Evolutionary conservation across 2,329 filamentous ascomycete genomes (phyloP).

Genomic region (Trichoderma cornu-damae): DNA sequence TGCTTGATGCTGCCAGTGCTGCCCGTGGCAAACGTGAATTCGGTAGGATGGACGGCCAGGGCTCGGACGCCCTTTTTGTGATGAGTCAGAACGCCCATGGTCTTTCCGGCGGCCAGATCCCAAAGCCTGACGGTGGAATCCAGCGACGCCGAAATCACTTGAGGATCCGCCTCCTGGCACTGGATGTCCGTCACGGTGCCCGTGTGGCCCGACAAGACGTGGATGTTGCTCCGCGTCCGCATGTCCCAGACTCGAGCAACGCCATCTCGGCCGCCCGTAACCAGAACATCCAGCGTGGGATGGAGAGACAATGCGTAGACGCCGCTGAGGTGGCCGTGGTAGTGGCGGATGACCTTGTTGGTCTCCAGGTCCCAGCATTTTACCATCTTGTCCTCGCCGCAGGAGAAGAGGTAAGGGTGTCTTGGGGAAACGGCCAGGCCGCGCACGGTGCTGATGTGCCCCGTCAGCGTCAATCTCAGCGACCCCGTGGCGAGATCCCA

Average conservation of each 20-base stretch:
- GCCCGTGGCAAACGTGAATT: slow-evolving; percentile 93
- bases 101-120: slow-evolving; percentile 94
- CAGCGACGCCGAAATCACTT: slow-evolving; percentile 88
- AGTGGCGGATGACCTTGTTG: slow-evolving; percentile 98
- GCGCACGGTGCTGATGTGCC: slow-evolving; percentile 89
- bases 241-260: slow-evolving; percentile 98
- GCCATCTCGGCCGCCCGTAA: slow-evolving; percentile 90
- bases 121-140: slow-evolving; percentile 88
- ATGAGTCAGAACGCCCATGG: slow-evolving; percentile 92
- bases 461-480: slow-evolving; percentile 81
- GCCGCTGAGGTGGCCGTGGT: slow-evolving; percentile 92
- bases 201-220: slow-evolving; percentile 87
- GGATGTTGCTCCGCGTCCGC: slow-evolving; percentile 91
- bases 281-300: slow-evolving; percentile 87
- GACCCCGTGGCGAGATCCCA: slow-evolving; percentile 90
- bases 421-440: slow-evolving; percentile 87
- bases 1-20: slow-evolving; percentile 96
- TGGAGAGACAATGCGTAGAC: slow-evolving; percentile 94
- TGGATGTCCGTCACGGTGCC: slow-evolving; percentile 83
- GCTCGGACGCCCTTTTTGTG: slow-evolving; percentile 96
- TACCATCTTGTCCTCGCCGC: slow-evolving; percentile 99
- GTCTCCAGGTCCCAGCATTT: slow-evolving; percentile 99
- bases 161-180: slow-evolving; percentile 93
- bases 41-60: slow-evolving; percentile 76
- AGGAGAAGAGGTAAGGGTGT: slow-evolving; percentile 96